These are phyloP conservation scores for Russula olivacea DNA, from an alignment of 768 basidiomycete species.

Conservation along the genomic window DNA sequence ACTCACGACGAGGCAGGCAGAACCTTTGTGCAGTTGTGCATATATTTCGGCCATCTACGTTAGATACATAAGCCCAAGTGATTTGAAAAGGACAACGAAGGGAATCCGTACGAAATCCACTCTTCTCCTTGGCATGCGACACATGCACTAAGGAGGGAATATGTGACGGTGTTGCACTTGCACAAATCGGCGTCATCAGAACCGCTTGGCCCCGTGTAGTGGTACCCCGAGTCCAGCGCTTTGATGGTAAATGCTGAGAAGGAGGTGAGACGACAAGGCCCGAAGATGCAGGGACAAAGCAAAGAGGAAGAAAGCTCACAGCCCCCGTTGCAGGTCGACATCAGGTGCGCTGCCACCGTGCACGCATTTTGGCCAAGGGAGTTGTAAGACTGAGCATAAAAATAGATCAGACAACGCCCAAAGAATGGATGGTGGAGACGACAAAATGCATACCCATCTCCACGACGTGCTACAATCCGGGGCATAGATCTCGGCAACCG, in stretches of 20 bases:
- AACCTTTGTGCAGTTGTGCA: not conserved
- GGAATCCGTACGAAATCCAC: conserved; percentile 1
- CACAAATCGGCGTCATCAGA: not conserved
- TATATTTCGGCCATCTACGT: not conserved
- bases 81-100: not conserved
- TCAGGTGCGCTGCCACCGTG: not conserved
- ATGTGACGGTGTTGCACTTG: not conserved
- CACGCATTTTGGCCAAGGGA: not conserved
- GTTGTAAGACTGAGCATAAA: not conserved
- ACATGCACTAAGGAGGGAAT: conserved; percentile 9
- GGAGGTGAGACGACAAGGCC: not conserved
- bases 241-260: not conserved
- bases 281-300: not conserved
- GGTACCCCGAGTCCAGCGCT: not conserved
- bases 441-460: too few species aligned
- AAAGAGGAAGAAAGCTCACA: not conserved
- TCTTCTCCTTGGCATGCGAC: not conserved
- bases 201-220: not conserved
- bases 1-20: not conserved
- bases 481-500: too few species aligned
- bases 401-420: not conserved
- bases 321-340: not conserved
- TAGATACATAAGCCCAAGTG: not conserved
- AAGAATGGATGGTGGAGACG: too few species aligned
- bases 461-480: too few species aligned